phyloP scores from a whole-genome alignment of 2,329 filamentous ascomycete species.

The Botryotinia narcissicola region DNA sequence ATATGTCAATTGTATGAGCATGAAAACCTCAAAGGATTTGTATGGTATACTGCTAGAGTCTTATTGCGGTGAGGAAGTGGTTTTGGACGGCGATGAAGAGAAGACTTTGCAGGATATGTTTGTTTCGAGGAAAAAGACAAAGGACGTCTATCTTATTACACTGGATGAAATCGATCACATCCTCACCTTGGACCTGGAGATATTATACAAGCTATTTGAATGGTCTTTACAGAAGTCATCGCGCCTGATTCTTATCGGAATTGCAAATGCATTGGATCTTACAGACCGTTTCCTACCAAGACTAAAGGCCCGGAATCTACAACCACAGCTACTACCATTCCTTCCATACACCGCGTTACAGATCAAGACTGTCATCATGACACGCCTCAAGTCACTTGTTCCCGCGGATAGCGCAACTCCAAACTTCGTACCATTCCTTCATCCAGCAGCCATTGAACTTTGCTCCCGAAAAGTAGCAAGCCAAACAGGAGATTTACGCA shows the following conservation, averaged over 20 bases:
- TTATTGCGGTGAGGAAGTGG: slow-evolving; percentile 58
- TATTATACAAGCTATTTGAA: slow-evolving; percentile 91
- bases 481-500: slow-evolving; percentile 90
- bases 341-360: slow-evolving; percentile 87
- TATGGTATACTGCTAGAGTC: slow-evolving; percentile 75
- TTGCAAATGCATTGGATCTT: slow-evolving; percentile 92
- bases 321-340: slow-evolving; percentile 85
- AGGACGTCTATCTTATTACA: slow-evolving; percentile 72
- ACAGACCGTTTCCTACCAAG: slow-evolving; percentile 93
- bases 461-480: slow-evolving; percentile 93
- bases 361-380: slow-evolving; percentile 82
- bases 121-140: slow-evolving; percentile 54
- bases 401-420: slow-evolving; percentile 52
- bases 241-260: slow-evolving; percentile 79
- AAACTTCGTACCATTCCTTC: slow-evolving; percentile 79
- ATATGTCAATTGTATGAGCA: slow-evolving; percentile 96
- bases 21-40: slow-evolving; percentile 83
- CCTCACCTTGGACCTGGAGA: slow-evolving; percentile 81
- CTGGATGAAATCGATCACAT: slow-evolving; percentile 96
- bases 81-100: slow-evolving; percentile 65
- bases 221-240: slow-evolving; percentile 86
- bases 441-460: slow-evolving; percentile 89
- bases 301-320: slow-evolving; percentile 87
- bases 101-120: slow-evolving; percentile 70
- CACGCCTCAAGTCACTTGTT: slow-evolving; percentile 74